Percentiles rank a stretch among this genome's conserved stretches.
Evolutionary conservation across 495 filamentous ascomycete species (phyloP).

Genomic region (Daldinia caldariorum): DNA sequence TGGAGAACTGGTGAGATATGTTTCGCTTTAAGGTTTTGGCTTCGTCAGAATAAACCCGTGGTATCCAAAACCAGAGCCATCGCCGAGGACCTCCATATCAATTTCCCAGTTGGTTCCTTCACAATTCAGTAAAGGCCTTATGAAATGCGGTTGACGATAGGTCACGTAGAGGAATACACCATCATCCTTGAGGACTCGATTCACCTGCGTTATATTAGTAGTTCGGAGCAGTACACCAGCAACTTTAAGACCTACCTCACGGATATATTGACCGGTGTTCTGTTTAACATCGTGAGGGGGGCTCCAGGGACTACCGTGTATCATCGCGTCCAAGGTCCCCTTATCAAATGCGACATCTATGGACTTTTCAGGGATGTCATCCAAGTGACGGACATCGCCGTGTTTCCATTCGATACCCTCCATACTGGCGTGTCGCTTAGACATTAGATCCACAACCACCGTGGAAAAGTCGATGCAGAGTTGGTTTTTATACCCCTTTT

Average conservation of each 20-base stretch:
- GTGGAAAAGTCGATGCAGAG: slow-evolving; percentile 67
- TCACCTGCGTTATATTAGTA: slow-evolving; percentile 53
- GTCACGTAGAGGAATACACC: slow-evolving; percentile 67
- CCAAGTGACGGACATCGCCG: slow-evolving; percentile 65
- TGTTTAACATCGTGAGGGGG: slow-evolving; percentile 63
- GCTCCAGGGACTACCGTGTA: slow-evolving; percentile 66
- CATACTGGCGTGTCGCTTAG: slow-evolving; percentile 48
- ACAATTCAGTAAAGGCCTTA: slow-evolving; percentile 60
- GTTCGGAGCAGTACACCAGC: neutral
- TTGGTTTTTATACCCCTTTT: slow-evolving; percentile 63
- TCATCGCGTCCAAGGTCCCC: slow-evolving; percentile 69
- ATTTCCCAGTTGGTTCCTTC: slow-evolving; percentile 45
- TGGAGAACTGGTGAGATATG: neutral
- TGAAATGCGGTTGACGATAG: slow-evolving; percentile 69
- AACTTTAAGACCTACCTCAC: slow-evolving; percentile 54
- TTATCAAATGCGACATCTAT: slow-evolving; percentile 71
- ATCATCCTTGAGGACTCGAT: slow-evolving; percentile 62
- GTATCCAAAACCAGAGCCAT: slow-evolving; percentile 27
- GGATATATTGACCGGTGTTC: slow-evolving; percentile 62
- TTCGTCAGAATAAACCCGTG: slow-evolving; percentile 27
- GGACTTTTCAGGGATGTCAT: slow-evolving; percentile 43
- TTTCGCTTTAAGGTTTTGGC: neutral
- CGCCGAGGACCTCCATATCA: slow-evolving; percentile 29
- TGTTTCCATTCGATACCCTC: slow-evolving; percentile 58
- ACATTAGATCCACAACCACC: slow-evolving; percentile 63